Conservation (phyloP, 805 yeast genomes). For the Metschnikowia reukaufii region DNA sequence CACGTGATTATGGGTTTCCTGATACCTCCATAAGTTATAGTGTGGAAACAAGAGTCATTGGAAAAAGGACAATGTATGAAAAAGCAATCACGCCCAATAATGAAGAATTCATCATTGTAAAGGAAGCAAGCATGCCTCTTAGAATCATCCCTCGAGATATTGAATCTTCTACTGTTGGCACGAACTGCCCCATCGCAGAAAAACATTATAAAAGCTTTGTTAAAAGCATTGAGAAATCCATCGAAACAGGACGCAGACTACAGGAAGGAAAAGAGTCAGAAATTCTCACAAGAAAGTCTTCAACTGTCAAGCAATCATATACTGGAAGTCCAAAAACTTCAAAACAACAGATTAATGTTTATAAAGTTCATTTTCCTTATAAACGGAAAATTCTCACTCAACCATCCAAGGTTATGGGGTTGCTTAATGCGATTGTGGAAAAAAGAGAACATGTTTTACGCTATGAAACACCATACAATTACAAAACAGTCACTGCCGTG, state of each 20-base stretch:
- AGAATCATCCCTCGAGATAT: slow-evolving; percentile 23
- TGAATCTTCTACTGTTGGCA: not conserved
- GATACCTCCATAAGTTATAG: slow-evolving; percentile 31
- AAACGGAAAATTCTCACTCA: slow-evolving; percentile 25
- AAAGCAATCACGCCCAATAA: slow-evolving; percentile 7
- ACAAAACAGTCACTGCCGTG: not conserved
- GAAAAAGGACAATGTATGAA: slow-evolving; percentile 24
- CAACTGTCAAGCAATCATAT: slow-evolving; percentile 21
- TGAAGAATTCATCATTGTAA: slow-evolving; percentile 27
- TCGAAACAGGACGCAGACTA: slow-evolving; percentile 9
- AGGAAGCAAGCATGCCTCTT: slow-evolving; percentile 25
- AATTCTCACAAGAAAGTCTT: slow-evolving; percentile 9
- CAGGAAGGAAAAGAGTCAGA: slow-evolving; percentile 7
- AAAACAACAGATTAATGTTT: not conserved
- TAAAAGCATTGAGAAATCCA: slow-evolving; percentile 12
- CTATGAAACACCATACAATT: slow-evolving; percentile 15
- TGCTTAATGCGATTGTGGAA: slow-evolving; percentile 20
- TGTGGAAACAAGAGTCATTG: slow-evolving; percentile 29
- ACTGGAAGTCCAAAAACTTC: not conserved
- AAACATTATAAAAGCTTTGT: slow-evolving; percentile 21
- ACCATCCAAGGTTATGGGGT: slow-evolving; percentile 25
- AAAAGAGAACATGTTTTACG: slow-evolving; percentile 15
- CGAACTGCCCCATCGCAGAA: slow-evolving; percentile 15
- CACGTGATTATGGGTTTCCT: slow-evolving; percentile 27
- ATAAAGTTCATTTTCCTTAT: slow-evolving; percentile 21